phyloP scores from a whole-genome alignment of 1,284 basidiomycete genomes.

The Microbotryum saponariae region DNA sequence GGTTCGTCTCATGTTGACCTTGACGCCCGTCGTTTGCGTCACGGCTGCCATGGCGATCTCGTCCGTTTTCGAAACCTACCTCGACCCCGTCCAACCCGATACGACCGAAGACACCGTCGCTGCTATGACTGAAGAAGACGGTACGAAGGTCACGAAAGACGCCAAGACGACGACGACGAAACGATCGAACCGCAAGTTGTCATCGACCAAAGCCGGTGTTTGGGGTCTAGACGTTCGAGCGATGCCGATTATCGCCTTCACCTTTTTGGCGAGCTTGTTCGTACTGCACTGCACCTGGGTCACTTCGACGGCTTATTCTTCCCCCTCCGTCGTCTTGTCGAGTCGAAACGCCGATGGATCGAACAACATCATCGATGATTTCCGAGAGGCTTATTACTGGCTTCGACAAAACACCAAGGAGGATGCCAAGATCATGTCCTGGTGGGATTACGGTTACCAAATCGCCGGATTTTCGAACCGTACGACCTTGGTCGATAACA shows the following conservation, averaged over 20 bases:
- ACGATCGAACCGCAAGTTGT: conserved; percentile 38
- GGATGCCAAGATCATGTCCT: conserved; percentile 92
- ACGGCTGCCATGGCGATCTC: conserved; percentile 85
- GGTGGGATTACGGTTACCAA: conserved; percentile 99
- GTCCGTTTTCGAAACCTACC: conserved; percentile 77
- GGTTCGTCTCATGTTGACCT: conserved; percentile 90
- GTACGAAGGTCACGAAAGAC: conserved; percentile 36
- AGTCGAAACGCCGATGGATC: conserved; percentile 73
- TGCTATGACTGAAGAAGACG: conserved; percentile 48
- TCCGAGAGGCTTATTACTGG: conserved; percentile 99
- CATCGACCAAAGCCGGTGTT: conserved; percentile 53
- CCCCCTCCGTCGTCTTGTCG: conserved; percentile 91
- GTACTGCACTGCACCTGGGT: conserved; percentile 93
- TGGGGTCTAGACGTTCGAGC: conserved; percentile 78
- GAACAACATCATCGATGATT: conserved; percentile 96
- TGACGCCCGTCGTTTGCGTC: conserved; percentile 88
- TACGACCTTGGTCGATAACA: conserved; percentile 96
- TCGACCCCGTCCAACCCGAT: conserved; percentile 52
- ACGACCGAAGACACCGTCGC: conserved; percentile 21
- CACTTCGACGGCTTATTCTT: conserved; percentile 90
- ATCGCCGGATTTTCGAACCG: conserved; percentile 98
- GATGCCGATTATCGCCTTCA: conserved; percentile 65
- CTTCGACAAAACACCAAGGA: conserved; percentile 87
- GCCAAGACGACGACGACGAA: conserved; percentile 39
- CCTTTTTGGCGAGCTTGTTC: conserved; percentile 76